These are phyloP conservation scores for Neoscytalidium dimidiatum DNA, from an alignment of 2,329 filamentous ascomycete species.

Conservation along the genomic window DNA sequence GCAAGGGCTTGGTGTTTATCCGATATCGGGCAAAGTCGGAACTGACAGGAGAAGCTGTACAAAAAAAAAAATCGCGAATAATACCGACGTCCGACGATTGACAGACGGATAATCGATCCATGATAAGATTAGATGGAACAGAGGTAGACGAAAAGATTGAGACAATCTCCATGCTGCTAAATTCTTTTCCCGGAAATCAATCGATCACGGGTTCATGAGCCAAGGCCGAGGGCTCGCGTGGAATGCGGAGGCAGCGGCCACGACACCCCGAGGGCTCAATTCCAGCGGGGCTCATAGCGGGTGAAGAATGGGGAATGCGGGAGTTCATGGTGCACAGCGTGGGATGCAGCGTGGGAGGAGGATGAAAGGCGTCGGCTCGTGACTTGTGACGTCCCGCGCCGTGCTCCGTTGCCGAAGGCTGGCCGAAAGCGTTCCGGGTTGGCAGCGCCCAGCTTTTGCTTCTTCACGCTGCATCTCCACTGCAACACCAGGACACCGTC, in stretches of 20 bases:
- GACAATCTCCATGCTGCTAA: no score
- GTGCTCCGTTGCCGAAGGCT: slow-evolving; percentile 17
- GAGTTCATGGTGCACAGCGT: neutral
- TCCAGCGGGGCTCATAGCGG: neutral
- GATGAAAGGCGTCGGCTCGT: neutral
- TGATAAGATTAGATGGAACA: no score
- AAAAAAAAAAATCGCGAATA: neutral
- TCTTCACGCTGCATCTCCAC: slow-evolving; percentile 14
- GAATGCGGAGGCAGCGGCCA: neutral
- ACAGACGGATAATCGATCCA: neutral
- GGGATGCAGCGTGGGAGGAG: neutral
- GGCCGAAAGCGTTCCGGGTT: slow-evolving; percentile 19
- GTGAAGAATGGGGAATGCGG: neutral
- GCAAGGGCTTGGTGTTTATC: neutral
- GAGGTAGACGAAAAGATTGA: no score
- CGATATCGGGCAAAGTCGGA: slow-evolving; percentile 1
- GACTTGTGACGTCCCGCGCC: slow-evolving; percentile 10
- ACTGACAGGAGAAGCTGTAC: neutral
- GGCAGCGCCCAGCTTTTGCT: slow-evolving; percentile 17
- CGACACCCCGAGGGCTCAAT: neutral
- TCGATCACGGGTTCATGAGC: no score
- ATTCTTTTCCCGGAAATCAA: no score
- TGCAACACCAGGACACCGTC: slow-evolving; percentile 13
- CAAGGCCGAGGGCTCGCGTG: no score
- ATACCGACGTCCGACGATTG: neutral